These are phyloP conservation scores for Agapanthus africanus DNA, from an alignment of 106 monocot species.

Conservation along the genomic window DNA sequence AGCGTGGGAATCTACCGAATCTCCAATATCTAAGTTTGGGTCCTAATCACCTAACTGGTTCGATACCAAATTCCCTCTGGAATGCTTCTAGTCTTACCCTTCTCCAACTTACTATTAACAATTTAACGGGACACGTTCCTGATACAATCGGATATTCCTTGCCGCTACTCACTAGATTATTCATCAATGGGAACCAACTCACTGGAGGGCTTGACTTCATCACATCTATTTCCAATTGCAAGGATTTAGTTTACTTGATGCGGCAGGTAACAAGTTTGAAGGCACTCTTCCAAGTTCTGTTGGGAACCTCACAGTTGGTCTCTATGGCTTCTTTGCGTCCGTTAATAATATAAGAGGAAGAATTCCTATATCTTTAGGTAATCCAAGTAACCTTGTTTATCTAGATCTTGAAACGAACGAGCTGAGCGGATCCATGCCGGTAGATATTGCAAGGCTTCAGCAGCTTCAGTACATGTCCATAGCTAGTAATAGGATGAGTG, in stretches of 20 bases:
- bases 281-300: conserved; percentile 2
- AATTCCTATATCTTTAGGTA: conserved; percentile 2
- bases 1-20: conserved; percentile 7
- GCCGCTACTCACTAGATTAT: neutral
- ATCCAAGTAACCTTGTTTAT: neutral
- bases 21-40: neutral
- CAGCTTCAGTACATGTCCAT: conserved; percentile 5
- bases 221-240: neutral
- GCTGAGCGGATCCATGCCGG: conserved; percentile 6
- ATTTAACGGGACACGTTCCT: conserved; percentile 11
- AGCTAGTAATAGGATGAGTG: neutral
- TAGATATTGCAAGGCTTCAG: neutral
- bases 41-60: conserved; percentile 2
- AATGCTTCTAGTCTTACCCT: conserved; percentile 1
- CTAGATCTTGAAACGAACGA: conserved; percentile 1
- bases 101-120: conserved; percentile 6
- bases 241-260: neutral
- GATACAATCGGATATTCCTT: conserved; percentile 7
- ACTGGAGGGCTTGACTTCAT: conserved; percentile 3
- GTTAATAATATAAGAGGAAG: conserved; percentile 4
- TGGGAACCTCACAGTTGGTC: conserved; percentile 3
- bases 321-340: neutral
- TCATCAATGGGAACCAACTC: neutral
- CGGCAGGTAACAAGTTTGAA: neutral
- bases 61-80: conserved; percentile 1